These are phyloP conservation scores for Amanita jacksonii DNA, from an alignment of 768 basidiomycete species.

Conservation along the genomic window DNA sequence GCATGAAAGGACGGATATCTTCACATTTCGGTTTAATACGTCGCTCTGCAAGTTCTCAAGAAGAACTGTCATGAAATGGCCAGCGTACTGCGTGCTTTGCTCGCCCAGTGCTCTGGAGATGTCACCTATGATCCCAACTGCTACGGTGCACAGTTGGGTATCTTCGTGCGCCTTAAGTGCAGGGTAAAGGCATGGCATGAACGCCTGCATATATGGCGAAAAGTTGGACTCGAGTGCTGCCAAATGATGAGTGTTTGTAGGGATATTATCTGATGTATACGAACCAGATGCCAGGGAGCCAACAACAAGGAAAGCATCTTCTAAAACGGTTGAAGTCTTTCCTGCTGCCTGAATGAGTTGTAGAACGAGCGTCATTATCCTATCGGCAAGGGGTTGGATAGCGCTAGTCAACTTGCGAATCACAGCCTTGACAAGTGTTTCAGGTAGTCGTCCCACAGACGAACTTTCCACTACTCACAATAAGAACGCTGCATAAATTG, in stretches of 20 bases:
- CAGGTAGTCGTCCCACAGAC: neutral
- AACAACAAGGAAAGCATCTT: slow-evolving; percentile 92
- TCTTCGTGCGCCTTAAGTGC: slow-evolving; percentile 92
- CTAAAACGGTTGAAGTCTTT: slow-evolving; percentile 89
- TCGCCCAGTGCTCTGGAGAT: slow-evolving; percentile 92
- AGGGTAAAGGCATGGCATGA: slow-evolving; percentile 46
- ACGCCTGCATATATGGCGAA: slow-evolving; percentile 73
- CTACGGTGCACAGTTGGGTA: slow-evolving; percentile 90
- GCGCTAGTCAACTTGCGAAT: slow-evolving; percentile 76
- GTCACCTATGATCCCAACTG: slow-evolving; percentile 93
- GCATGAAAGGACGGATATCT: slow-evolving; percentile 91
- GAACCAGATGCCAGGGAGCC: slow-evolving; percentile 75
- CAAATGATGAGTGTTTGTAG: slow-evolving; percentile 2
- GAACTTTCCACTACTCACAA: slow-evolving; percentile 39
- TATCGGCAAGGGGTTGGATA: slow-evolving; percentile 83
- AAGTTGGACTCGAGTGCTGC: slow-evolving; percentile 71
- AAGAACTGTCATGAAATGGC: slow-evolving; percentile 85
- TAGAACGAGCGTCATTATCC: slow-evolving; percentile 89
- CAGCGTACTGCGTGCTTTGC: slow-evolving; percentile 72
- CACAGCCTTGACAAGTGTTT: slow-evolving; percentile 46
- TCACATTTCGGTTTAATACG: slow-evolving; percentile 86
- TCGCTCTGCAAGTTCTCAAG: slow-evolving; percentile 88
- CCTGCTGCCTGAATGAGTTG: slow-evolving; percentile 79
- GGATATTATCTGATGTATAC: slow-evolving; percentile 11
- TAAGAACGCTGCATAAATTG: slow-evolving; percentile 86